These are phyloP conservation scores for Fraxinus xanthoxyloides DNA, from an alignment of 305 asterid species.

Conservation along the genomic window DNA sequence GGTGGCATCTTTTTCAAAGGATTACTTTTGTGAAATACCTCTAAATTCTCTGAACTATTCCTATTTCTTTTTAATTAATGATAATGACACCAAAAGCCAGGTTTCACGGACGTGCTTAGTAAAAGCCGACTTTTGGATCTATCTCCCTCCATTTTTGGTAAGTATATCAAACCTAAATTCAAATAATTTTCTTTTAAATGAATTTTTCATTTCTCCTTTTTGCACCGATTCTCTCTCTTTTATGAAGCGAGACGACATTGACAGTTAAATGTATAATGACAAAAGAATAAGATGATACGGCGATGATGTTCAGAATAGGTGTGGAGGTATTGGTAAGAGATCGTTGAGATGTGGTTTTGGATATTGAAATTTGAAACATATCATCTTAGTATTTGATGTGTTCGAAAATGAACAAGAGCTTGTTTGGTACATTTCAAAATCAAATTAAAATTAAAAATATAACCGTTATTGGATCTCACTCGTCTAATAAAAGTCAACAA, in stretches of 20 bases:
- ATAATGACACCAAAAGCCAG: neutral
- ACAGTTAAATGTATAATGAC: neutral
- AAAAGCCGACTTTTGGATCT: neutral
- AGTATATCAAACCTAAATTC: neutral
- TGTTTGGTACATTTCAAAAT: too few relatives aligned
- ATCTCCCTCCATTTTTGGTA: neutral
- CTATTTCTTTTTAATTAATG: neutral
- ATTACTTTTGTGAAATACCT: constrained; percentile 24
- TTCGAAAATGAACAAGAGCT: too few relatives aligned
- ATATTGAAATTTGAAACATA: neutral
- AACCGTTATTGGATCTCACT: too few relatives aligned
- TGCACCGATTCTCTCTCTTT: neutral
- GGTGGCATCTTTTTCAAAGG: constrained; percentile 18
- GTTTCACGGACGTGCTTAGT: neutral
- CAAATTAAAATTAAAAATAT: too few relatives aligned
- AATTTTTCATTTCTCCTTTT: neutral
- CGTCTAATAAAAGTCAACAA: too few relatives aligned
- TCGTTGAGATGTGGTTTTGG: neutral
- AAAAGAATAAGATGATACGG: too few relatives aligned
- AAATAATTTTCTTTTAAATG: too few relatives aligned
- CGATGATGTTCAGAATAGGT: too few relatives aligned
- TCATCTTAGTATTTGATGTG: neutral
- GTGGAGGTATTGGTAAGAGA: neutral
- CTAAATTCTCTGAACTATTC: neutral
- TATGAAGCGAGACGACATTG: neutral